Percentiles rank a stretch among this genome's conserved stretches.
phyloP scores from a whole-genome alignment of 2,329 filamentous ascomycete genomes.

The Bertia moriformis region DNA sequence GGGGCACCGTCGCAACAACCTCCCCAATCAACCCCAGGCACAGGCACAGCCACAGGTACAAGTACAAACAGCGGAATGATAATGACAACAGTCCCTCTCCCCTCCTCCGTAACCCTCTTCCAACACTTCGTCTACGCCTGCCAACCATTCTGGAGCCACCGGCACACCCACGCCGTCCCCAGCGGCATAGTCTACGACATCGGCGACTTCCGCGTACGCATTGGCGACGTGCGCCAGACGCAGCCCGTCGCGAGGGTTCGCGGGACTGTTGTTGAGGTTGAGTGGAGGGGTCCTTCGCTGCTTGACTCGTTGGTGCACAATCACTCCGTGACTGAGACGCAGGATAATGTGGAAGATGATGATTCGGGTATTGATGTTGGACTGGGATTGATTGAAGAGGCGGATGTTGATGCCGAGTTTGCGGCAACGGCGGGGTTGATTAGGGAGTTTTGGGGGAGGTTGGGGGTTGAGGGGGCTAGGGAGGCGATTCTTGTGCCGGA shows the following conservation, averaged over 20 bases:
- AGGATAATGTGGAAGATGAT: constrained; percentile 4
- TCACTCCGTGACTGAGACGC: not conserved
- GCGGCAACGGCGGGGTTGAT: constrained; percentile 19
- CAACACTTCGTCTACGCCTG: constrained; percentile 21
- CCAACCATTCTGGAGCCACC: constrained; percentile 23
- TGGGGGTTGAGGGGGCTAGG: constrained; percentile 18
- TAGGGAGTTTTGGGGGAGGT: constrained; percentile 20
- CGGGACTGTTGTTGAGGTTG: constrained; percentile 26
- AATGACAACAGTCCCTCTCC: constrained; percentile 11
- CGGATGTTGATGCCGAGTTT: constrained; percentile 7
- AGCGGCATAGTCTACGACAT: constrained; percentile 21
- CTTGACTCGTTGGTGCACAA: constrained; percentile 8
- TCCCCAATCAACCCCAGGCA: not conserved
- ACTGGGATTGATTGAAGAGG: constrained; percentile 14
- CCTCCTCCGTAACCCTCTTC: constrained; percentile 24
- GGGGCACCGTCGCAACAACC: not conserved
- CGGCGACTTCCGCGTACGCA: constrained; percentile 22
- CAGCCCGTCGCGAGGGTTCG: constrained; percentile 17
- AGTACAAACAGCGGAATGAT: not conserved
- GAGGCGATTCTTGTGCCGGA: constrained; percentile 24
- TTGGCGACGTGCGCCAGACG: constrained; percentile 24
- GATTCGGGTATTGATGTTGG: constrained; percentile 13
- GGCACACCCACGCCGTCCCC: constrained; percentile 18
- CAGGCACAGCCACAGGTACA: constrained; percentile 9
- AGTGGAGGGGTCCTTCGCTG: constrained; percentile 21